Base-by-base conservation (phyloP, 179 eudicot species). In the Silene coronaria region DNA sequence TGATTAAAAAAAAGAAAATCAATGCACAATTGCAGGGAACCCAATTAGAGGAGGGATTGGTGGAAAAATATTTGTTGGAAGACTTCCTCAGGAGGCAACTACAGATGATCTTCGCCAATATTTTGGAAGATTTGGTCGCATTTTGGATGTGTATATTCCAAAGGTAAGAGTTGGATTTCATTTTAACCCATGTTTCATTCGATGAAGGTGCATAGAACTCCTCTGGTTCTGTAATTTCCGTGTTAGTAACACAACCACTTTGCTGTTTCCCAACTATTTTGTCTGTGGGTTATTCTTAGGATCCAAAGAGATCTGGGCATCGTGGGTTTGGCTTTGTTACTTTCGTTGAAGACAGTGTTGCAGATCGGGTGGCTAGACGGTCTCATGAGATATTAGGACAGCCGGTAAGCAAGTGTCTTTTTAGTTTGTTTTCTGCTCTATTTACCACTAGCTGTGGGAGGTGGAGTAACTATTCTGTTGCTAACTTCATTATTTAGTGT, bases 251-350 rank as follows among this genome's bases (percentile, higher is more conserved):
- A 5, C 36, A 27, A 28, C 46, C 17, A 27, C 38, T 76, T n/a
- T 26, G 13, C 21, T 53, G 62, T 21, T 32, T 10, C 2, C 21
- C 46, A n/a, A 12, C 62, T 63, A 42, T 69, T n/a, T 76, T 76
- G 58, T 59, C 28, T 16, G 10, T 70, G 28, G 38, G 42, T 60
- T 42, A 32, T 5, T 70, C 78, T 60, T 80, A 96, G 99, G 99
- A 96, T 80, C 96, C 99, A 13, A 96, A 88, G 86, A 87, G 96
- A 86, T 78, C 92, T 77, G 99, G 98, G 71, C 99, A 96, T 75
- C 87, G 99, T 58, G 99, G 99, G 68, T 96, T 96, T 83, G 99
- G 99, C 72, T 93, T 96, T 83, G 99, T 96, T 66, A 96, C 99
- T 74, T 96, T 93, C 83, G 86, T 93, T 78, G 98, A 96, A 62